Conservation (phyloP, 306 rosid species). For the Prunus armeniaca region DNA sequence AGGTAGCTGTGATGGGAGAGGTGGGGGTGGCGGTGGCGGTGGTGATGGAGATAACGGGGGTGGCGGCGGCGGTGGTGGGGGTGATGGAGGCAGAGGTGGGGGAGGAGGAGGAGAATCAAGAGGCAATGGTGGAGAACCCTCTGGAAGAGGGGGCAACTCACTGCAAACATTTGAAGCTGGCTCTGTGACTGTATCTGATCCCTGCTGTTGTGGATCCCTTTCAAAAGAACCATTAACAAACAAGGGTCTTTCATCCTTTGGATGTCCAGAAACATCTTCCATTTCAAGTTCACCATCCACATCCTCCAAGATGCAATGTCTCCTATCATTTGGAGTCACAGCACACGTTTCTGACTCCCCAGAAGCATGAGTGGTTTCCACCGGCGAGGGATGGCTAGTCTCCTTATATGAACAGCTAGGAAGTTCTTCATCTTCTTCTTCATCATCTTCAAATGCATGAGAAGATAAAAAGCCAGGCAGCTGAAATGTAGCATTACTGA, state of each 20-base stretch:
- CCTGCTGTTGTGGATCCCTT: constrained; percentile 42
- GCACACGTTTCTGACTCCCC: constrained; percentile 70
- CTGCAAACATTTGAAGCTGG: constrained; percentile 37
- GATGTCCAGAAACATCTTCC: constrained; percentile 97
- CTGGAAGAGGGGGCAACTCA: constrained; percentile 51
- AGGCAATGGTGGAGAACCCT: constrained; percentile 94
- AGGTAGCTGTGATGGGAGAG: constrained; percentile 48
- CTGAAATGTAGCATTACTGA: constrained; percentile 98
- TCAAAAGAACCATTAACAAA: constrained; percentile 40
- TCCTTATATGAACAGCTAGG: constrained; percentile 55
- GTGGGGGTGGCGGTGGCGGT: constrained; percentile 32
- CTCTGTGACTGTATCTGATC: constrained; percentile 41
- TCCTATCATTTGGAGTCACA: constrained; percentile 84
- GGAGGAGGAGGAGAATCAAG: constrained; percentile 86
- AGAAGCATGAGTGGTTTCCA: constrained; percentile 37
- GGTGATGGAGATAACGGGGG: constrained; percentile 45
- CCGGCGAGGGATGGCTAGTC: constrained; percentile 43
- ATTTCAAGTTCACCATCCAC: constrained; percentile 98
- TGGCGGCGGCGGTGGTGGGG: constrained; percentile 81
- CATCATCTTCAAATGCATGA: constrained; percentile 79
- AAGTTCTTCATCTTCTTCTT: constrained; percentile 64
- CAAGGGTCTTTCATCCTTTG: constrained; percentile 65
- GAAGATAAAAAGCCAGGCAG: constrained; percentile 81
- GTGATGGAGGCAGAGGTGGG: constrained; percentile 95
- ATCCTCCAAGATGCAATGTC: constrained; percentile 91